Evolutionary conservation across 2,329 filamentous ascomycete species (phyloP).

Genomic region (Neofusicoccum umdonicola): DNA sequence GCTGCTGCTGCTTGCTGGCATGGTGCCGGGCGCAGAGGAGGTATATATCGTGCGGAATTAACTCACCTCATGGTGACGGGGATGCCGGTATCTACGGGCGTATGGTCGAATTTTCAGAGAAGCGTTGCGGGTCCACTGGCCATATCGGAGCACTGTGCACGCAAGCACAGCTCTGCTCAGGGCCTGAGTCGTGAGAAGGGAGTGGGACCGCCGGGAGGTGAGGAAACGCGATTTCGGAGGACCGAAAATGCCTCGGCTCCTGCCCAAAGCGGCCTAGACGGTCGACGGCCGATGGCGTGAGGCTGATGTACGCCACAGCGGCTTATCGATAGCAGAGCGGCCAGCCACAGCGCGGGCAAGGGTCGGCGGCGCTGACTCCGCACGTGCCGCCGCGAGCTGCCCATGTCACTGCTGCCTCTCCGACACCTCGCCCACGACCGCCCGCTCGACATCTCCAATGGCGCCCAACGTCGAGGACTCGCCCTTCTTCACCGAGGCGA

Average conservation of each 20-base stretch:
- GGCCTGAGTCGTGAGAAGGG: neutral
- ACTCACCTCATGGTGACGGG: conserved; percentile 5
- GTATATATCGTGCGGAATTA: neutral
- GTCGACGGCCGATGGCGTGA: no score
- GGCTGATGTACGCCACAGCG: no score
- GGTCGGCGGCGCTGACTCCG: neutral
- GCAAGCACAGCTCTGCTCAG: neutral
- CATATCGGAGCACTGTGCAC: neutral
- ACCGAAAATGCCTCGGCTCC: conserved; percentile 5
- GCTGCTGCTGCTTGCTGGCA: neutral
- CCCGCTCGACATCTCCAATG: conserved; percentile 22
- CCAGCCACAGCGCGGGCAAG: no score
- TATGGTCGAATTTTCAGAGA: conserved; percentile 3
- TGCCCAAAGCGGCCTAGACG: neutral
- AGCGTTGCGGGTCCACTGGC: conserved; percentile 2
- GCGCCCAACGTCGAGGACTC: conserved; percentile 35
- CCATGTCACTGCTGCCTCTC: conserved; percentile 7
- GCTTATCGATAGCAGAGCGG: no score
- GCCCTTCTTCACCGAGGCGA: conserved; percentile 33
- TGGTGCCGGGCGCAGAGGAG: neutral
- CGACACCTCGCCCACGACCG: neutral
- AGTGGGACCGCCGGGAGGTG: neutral
- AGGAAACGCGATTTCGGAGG: conserved; percentile 11
- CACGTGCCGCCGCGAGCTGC: neutral
- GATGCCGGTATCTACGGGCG: conserved; percentile 9